Base-by-base conservation (phyloP, 2,329 filamentous ascomycete species). In the Chlorencoelia australis region DNA sequence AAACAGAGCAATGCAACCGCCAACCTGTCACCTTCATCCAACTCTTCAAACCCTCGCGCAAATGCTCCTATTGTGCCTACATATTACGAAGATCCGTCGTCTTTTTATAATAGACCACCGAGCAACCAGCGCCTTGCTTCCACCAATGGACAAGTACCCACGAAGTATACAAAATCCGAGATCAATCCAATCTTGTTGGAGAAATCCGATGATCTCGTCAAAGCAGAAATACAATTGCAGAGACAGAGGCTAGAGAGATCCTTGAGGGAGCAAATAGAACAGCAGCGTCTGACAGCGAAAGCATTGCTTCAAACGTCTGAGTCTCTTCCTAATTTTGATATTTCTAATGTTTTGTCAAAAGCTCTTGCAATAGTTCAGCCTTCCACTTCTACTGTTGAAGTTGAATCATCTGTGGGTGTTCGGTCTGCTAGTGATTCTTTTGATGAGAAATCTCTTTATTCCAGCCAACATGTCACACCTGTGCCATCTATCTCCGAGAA, bases 371-470 rank as follows among this genome's bases (percentile, higher is more conserved):
- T 85, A 49, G 83, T 86, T 55, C 68, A 79, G 49, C 73, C 80
- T 52, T 69, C 73, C 54, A 65, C 69, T 46, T 61, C 73, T 51
- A 61, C 68, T 57, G 22, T 13, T 4, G 67, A 69, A 49, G 66
- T 67, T 67, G 72, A 74, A 64, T 67, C 67, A 49, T 68, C 61
- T 49, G 51, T 61, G 59, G 62, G 57, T 62, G 61, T 65, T 67
- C 70, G 79, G 60, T 75, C 76, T 58, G 70, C 73, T 55, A 82
- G 71, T 70, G 84, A 89, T 59, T 91, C 85, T 22, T 84, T 87
- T 64, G 87, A 95, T 62, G 82, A 93, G 58, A 87, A 93, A 56
- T 91, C 87, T 26, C 94, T 94, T 61, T 95, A 96, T 67, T 95
- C 89, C 48, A 95, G 88, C 63, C 84, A 82, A 64, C 80, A 88